Evolutionary conservation across 2,329 filamentous ascomycete genomes (phyloP), one percentile per base, ranked within the genome.

Genomic region (Neofusicoccum ribis): DNA sequence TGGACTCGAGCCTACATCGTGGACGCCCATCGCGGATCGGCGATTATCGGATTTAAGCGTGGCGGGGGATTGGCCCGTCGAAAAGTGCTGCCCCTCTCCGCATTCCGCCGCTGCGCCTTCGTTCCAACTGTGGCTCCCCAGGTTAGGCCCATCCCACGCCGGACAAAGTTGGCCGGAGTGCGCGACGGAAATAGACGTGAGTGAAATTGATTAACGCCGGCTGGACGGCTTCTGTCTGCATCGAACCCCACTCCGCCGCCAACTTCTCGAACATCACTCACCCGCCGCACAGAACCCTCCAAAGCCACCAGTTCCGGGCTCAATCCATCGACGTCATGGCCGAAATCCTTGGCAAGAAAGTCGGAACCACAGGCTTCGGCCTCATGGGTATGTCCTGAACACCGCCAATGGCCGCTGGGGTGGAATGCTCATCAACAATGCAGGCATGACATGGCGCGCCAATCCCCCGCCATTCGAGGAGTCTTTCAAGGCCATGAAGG

Each of bases 371-470:
- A 17, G 82, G 82, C 70, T 84, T 77, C 68, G 82, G 82, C 50
- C 73, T 84, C 11, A 83, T 84, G 82, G 80, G 79, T 74, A 69
- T 47, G 67, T 60, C 5, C 47, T 23, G 36, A n/a, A 3, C 15
- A 7, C 36, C 8, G n/a, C 34, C 34, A 44, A 47, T 39, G 11
- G 49, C 47, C 39, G 27, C 47, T 47, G 44, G n/a, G 2, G 20
- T 9, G 36, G 5, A 3, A 20, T 50, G 37, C 44, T 64, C 27
- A 50, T 27, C 9, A n/a, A 31, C 15, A 46, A 15, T 36, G 47
- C 56, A 79, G 79, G 81, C 59, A 71, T 84, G 1, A 84, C 82
- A 64, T 83, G 80, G 81, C 75, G 80, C 58, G 59, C 68, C 9
- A 74, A 73, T 41, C 79, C 80, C 5, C 77, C 72, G 5, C 69